A percentile compares a stretch with the other conserved stretches of the same genome.
phyloP scores from a whole-genome alignment of 1,139 yeast species.

The Lodderomyces metapsilosis region DNA sequence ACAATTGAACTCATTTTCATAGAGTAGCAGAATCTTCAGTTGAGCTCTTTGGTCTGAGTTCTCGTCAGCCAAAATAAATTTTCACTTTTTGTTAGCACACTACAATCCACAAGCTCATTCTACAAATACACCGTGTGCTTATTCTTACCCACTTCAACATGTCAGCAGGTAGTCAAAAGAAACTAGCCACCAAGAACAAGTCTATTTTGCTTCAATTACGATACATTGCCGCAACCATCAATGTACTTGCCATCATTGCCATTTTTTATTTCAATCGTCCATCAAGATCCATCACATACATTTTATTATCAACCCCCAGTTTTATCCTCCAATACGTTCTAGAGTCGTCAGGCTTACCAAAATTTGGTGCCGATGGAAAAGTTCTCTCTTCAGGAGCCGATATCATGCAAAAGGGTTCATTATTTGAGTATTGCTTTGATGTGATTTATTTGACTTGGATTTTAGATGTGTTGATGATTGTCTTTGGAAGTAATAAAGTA shows the following conservation, averaged over 20 bases:
- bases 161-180: conserved; percentile 59
- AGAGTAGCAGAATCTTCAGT: background rate
- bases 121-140: background rate
- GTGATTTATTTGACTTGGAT: conserved; percentile 68
- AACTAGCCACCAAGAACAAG: conserved; percentile 60
- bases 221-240: conserved; percentile 41
- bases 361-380: conserved; percentile 26
- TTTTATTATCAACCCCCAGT: conserved; percentile 61
- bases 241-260: conserved; percentile 38
- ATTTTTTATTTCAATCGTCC: conserved; percentile 56
- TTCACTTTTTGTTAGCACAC: background rate
- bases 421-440: conserved; percentile 78
- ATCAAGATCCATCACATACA: conserved; percentile 43
- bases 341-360: conserved; percentile 70
- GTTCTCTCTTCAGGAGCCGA: conserved; percentile 64
- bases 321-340: conserved; percentile 53
- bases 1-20: background rate
- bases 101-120: background rate
- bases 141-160: conserved; percentile 15
- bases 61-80: background rate
- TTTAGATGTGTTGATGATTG: conserved; percentile 53
- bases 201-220: conserved; percentile 58
- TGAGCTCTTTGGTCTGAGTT: no score
- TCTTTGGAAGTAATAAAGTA: conserved; percentile 57
- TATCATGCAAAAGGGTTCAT: conserved; percentile 55